Evolutionary conservation across 2,329 filamentous ascomycete species (phyloP).

Genomic region (Rhinocladiella mackenziei): DNA sequence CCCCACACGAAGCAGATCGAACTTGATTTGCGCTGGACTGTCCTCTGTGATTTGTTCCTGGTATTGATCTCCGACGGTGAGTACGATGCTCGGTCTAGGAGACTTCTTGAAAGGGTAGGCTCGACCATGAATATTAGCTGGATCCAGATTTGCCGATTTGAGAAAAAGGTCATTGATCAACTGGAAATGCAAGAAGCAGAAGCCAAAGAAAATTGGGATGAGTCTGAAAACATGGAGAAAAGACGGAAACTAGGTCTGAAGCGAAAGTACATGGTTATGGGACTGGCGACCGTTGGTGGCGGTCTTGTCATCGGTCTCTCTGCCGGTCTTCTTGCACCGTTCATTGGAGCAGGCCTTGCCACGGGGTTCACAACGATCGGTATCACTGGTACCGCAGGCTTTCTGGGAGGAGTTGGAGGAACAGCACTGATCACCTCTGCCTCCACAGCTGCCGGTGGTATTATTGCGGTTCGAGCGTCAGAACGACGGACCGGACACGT

Average conservation of each 20-base stretch:
- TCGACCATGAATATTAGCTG: conserved; percentile 75
- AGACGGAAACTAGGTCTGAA: conserved; percentile 77
- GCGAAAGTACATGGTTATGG: conserved; percentile 89
- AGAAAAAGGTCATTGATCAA: conserved; percentile 94
- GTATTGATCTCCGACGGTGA: conserved; percentile 93
- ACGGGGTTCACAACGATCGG: conserved; percentile 95
- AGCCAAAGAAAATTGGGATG: conserved; percentile 96
- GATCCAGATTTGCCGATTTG: conserved; percentile 93
- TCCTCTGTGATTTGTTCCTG: conserved; percentile 91
- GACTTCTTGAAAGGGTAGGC: conserved; percentile 78
- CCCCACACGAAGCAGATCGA: conserved; percentile 80
- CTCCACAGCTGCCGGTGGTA: conserved; percentile 78
- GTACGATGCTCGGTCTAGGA: conserved; percentile 84
- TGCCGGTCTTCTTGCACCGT: conserved; percentile 82
- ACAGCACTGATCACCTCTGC: conserved; percentile 90
- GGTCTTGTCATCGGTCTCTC: conserved; percentile 93
- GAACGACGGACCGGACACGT: conserved; percentile 84
- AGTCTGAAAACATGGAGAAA: conserved; percentile 86
- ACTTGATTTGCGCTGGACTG: conserved; percentile 94
- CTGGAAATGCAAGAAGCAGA: conserved; percentile 96
- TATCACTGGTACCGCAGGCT: conserved; percentile 79
- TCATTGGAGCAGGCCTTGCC: conserved; percentile 90
- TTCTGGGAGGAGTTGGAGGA: conserved; percentile 85
- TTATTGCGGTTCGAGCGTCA: conserved; percentile 83
- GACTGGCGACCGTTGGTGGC: conserved; percentile 89